phyloP scores from a whole-genome alignment of 768 basidiomycete genomes.

The Mycena sanguinolenta region DNA sequence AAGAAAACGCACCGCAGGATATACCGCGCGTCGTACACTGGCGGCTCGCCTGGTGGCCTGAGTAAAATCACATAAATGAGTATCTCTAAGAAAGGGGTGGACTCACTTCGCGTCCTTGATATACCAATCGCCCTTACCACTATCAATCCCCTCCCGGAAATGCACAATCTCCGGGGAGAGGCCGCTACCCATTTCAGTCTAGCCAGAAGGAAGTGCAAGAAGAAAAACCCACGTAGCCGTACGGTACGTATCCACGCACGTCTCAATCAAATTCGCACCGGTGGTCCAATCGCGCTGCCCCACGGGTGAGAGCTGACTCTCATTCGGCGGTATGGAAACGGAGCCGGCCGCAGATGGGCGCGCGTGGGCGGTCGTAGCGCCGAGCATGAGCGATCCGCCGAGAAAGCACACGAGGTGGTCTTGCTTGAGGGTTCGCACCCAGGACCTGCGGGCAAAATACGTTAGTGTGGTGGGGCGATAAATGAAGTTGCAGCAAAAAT shows the following conservation, averaged over 20 bases:
- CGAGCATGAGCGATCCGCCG: conserved; percentile 91
- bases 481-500: no score
- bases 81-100: background rate
- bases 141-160: conserved; percentile 76
- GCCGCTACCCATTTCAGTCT: conserved; percentile 66
- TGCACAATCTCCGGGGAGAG: conserved; percentile 92
- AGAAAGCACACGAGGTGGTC: conserved; percentile 98
- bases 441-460: no score
- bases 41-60: conserved; percentile 54
- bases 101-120: conserved; percentile 81
- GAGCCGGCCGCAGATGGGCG: conserved; percentile 48
- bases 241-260: conserved; percentile 90
- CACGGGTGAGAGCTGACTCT: conserved; percentile 64
- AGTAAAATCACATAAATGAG: background rate
- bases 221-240: conserved; percentile 76
- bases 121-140: conserved; percentile 83
- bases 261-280: conserved; percentile 86
- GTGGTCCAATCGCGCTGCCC: conserved; percentile 86
- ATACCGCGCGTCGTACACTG: conserved; percentile 89
- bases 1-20: conserved; percentile 79
- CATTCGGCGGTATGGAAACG: conserved; percentile 77
- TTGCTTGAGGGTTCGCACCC: no score
- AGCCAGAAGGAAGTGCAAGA: background rate
- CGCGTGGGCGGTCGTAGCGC: conserved; percentile 79
- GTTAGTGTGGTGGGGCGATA: no score